Conservation (phyloP, 2,329 filamentous ascomycete species). For the Aspergillus alliaceus region DNA sequence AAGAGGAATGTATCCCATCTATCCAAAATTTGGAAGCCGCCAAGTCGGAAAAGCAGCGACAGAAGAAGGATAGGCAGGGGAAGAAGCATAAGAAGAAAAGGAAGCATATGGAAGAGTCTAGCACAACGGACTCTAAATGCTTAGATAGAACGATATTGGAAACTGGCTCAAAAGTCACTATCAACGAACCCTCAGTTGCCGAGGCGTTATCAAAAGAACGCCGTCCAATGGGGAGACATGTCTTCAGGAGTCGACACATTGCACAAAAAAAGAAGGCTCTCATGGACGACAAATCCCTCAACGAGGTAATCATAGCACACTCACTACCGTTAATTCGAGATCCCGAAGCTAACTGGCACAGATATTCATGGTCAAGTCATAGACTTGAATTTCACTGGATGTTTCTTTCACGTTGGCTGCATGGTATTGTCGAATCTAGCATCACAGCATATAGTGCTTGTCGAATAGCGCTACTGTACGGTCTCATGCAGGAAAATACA, state of each 20-base stretch:
- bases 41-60: constrained; percentile 5
- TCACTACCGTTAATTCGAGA: background rate
- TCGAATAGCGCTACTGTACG: too few species aligned
- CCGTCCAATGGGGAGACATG: constrained; percentile 61
- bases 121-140: constrained; percentile 24
- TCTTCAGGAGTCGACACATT: constrained; percentile 78
- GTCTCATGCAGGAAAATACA: background rate
- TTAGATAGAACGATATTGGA: background rate
- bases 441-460: background rate
- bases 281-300: constrained; percentile 77
- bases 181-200: constrained; percentile 40
- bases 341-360: constrained; percentile 20
- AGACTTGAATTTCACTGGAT: background rate
- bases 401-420: background rate
- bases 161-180: constrained; percentile 17
- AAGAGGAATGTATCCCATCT: background rate
- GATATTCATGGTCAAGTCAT: constrained; percentile 40
- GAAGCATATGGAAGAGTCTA: constrained; percentile 31
- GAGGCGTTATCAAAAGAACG: constrained; percentile 51
- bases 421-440: background rate
- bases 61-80: constrained; percentile 10
- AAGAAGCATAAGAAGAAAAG: constrained; percentile 36
- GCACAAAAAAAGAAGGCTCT: constrained; percentile 83
- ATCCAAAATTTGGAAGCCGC: background rate
- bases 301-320: constrained; percentile 64